Percentiles rank a stretch among this genome's conserved stretches.
Conservation (phyloP, 257 asterid genomes). For the Gentiana dahurica region DNA sequence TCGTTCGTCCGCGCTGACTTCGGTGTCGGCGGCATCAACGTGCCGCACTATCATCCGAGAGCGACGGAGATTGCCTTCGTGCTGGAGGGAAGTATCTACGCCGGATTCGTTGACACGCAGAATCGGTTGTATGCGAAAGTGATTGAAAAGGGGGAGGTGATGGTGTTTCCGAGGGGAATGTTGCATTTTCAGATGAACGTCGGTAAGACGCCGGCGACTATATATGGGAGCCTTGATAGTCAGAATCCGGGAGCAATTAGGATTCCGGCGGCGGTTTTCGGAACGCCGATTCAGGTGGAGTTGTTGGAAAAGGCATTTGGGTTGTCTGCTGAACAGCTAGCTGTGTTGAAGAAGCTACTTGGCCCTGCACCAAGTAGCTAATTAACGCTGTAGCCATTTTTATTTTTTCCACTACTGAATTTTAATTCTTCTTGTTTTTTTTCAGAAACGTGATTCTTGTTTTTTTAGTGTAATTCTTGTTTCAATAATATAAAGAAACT, state of each 20-base stretch:
- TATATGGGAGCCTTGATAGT: constrained; percentile 42
- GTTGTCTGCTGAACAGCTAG: constrained; percentile 30
- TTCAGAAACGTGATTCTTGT: no score
- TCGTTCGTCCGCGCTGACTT: constrained; percentile 44
- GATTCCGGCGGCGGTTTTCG: constrained; percentile 40
- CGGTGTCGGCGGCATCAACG: constrained; percentile 42
- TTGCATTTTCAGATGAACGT: constrained; percentile 63
- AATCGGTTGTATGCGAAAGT: constrained; percentile 39
- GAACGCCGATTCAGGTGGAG: constrained; percentile 48
- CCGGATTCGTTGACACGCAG: constrained; percentile 42
- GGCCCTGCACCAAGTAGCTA: constrained; percentile 14
- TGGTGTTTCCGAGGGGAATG: constrained; percentile 49
- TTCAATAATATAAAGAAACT: no score
- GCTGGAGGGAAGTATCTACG: constrained; percentile 35
- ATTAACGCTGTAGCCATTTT: no score
- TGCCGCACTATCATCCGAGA: constrained; percentile 47
- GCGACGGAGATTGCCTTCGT: constrained; percentile 47
- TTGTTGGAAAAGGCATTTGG: constrained; percentile 56
- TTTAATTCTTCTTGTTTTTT: no score
- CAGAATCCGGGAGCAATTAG: constrained; percentile 45
- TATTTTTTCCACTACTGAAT: no score
- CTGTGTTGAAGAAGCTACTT: constrained; percentile 28
- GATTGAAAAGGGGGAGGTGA: constrained; percentile 46
- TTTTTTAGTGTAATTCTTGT: no score
- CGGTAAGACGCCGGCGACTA: constrained; percentile 31